These are phyloP conservation scores for Tylopilus orsonianus DNA, from an alignment of 1,284 basidiomycete genomes.

Conservation along the genomic window DNA sequence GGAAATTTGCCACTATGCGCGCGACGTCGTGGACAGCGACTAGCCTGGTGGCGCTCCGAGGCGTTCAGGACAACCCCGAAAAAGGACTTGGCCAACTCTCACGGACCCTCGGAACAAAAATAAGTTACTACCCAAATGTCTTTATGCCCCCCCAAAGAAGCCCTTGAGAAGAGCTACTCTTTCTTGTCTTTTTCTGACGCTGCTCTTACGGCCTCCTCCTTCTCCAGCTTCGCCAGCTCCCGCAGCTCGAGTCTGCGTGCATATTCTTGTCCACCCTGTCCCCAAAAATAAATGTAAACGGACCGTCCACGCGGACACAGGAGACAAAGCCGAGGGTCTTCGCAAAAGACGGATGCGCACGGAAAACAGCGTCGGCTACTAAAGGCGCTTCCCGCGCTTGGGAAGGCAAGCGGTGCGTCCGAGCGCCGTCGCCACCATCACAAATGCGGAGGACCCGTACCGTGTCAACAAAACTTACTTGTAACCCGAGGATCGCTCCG, in stretches of 20 bases:
- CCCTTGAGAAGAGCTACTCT: no score
- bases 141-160: constrained; percentile 5
- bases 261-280: constrained; percentile 84
- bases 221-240: constrained; percentile 49
- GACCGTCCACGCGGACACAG: constrained; percentile 10
- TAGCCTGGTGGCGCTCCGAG: constrained; percentile 18
- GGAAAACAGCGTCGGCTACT: constrained; percentile 16
- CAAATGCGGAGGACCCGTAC: constrained; percentile 1
- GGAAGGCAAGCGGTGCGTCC: constrained; percentile 7
- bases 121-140: not conserved
- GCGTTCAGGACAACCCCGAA: constrained; percentile 23
- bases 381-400: constrained; percentile 6
- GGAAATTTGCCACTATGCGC: not conserved
- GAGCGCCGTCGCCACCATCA: constrained; percentile 2
- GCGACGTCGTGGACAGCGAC: no score
- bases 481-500: constrained; percentile 62
- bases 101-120: constrained; percentile 6
- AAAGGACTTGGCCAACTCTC: constrained; percentile 19
- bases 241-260: constrained; percentile 67
- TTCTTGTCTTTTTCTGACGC: constrained; percentile 44
- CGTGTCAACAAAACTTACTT: constrained; percentile 48
- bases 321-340: constrained; percentile 1
- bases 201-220: constrained; percentile 24
- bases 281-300: constrained; percentile 27
- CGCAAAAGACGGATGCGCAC: constrained; percentile 1